A percentile compares a stretch with the other conserved stretches of the same genome.
phyloP scores from a whole-genome alignment of 768 basidiomycete genomes.

The Filobasidium wieringae region DNA sequence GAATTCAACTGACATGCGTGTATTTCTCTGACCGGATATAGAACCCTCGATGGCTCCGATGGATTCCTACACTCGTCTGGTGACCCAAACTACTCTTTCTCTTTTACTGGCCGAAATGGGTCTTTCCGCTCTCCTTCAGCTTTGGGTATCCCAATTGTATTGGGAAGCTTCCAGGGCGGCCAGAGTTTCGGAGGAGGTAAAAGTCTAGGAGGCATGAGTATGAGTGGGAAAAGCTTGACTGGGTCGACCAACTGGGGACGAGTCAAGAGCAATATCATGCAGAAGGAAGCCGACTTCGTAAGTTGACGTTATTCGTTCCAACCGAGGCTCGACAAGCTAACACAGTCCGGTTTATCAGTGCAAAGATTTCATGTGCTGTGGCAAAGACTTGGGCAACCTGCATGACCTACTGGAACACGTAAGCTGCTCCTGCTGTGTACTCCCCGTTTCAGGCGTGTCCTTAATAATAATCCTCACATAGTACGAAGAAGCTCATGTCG shows the following conservation, averaged over 20 bases:
- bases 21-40: background rate
- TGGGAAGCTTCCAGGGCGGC: background rate
- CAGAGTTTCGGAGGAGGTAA: conserved; percentile 2
- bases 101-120: conserved; percentile 11
- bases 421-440: background rate
- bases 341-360: background rate
- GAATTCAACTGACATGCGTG: background rate
- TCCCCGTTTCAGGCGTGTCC: background rate
- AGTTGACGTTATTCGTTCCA: background rate
- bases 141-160: background rate
- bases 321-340: background rate
- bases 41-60: background rate
- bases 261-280: background rate
- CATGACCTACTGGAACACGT: conserved; percentile 37
- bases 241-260: background rate
- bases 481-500: conserved; percentile 17
- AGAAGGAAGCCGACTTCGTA: conserved; percentile 17
- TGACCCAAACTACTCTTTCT: background rate
- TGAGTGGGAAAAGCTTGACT: background rate
- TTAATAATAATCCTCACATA: background rate
- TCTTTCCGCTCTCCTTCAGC: conserved; percentile 12
- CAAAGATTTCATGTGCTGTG: conserved; percentile 28
- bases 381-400: conserved; percentile 23
- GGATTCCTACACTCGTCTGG: background rate
- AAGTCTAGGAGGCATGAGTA: conserved; percentile 1